These are phyloP conservation scores for Yarrowia sp. DNA, from an alignment of 805 yeast species.

Conservation along the genomic window DNA sequence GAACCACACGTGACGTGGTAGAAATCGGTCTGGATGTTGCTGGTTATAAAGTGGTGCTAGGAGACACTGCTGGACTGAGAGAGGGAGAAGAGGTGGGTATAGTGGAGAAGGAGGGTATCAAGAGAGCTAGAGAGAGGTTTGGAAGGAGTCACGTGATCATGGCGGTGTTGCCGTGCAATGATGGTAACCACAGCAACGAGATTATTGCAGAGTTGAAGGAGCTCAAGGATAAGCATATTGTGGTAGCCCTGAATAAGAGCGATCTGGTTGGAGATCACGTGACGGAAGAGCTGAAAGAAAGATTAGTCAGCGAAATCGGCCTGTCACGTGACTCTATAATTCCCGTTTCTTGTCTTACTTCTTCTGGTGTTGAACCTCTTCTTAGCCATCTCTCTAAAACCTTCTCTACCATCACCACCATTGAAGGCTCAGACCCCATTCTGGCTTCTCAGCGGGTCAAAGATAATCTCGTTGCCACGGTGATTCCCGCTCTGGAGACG, in stretches of 20 bases:
- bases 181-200: constrained; percentile 22
- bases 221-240: constrained; percentile 30
- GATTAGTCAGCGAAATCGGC: background rate
- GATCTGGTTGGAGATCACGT: constrained; percentile 31
- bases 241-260: constrained; percentile 40
- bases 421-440: constrained; percentile 53
- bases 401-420: constrained; percentile 49
- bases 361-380: constrained; percentile 55
- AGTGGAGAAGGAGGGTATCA: constrained; percentile 79
- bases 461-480: constrained; percentile 73
- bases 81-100: background rate
- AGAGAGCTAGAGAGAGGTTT: constrained; percentile 64
- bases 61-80: constrained; percentile 94
- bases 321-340: constrained; percentile 31
- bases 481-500: constrained; percentile 68
- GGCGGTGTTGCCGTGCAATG: constrained; percentile 46
- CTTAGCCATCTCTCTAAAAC: constrained; percentile 42
- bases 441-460: constrained; percentile 71
- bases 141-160: constrained; percentile 63
- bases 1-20: constrained; percentile 88
- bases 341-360: constrained; percentile 58
- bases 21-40: constrained; percentile 76
- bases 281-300: background rate
- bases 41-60: constrained; percentile 79
- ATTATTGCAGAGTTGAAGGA: constrained; percentile 27